Percentiles rank a stretch among this genome's conserved stretches.
Evolutionary conservation across 2,329 filamentous ascomycete genomes (phyloP).

Genomic region (Claviceps sorghi): DNA sequence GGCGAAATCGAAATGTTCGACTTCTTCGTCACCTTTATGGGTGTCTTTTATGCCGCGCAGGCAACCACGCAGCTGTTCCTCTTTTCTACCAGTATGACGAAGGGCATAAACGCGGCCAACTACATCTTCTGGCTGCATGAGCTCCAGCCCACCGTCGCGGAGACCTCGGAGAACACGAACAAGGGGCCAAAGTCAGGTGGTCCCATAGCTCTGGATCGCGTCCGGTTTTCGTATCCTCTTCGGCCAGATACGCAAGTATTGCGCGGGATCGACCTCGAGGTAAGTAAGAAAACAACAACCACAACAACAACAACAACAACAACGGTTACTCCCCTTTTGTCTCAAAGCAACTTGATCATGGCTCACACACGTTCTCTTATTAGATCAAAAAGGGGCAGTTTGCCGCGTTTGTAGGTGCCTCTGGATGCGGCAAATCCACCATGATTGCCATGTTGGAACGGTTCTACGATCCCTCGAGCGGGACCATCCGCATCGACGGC

Average conservation of each 20-base stretch:
- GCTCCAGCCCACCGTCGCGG: conserved; percentile 26
- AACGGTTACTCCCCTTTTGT: too few relatives aligned
- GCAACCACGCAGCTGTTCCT: conserved; percentile 26
- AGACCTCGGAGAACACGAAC: conserved; percentile 25
- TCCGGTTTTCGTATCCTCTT: conserved; percentile 50
- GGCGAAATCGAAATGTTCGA: conserved; percentile 37
- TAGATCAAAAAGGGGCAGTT: conserved; percentile 32
- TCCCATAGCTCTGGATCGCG: conserved; percentile 32
- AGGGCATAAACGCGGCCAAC: conserved; percentile 32
- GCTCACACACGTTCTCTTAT: background rate
- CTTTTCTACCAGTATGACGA: conserved; percentile 39
- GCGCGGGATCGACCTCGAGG: conserved; percentile 26
- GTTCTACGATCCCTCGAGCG: conserved; percentile 29
- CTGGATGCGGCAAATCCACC: conserved; percentile 47
- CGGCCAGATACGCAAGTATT: conserved; percentile 26
- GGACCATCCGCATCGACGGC: conserved; percentile 31
- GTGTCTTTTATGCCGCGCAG: conserved; percentile 31
- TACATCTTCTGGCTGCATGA: conserved; percentile 34
- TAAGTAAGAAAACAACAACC: conserved; percentile 6
- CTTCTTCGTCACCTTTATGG: conserved; percentile 36
- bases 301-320: too few relatives aligned
- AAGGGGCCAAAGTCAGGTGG: conserved; percentile 20
- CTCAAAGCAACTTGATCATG: background rate
- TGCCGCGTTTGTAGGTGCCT: conserved; percentile 39
- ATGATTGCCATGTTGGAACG: conserved; percentile 38